Conservation (phyloP, 306 rosid genomes). For the Vachellia collinsii region DNA sequence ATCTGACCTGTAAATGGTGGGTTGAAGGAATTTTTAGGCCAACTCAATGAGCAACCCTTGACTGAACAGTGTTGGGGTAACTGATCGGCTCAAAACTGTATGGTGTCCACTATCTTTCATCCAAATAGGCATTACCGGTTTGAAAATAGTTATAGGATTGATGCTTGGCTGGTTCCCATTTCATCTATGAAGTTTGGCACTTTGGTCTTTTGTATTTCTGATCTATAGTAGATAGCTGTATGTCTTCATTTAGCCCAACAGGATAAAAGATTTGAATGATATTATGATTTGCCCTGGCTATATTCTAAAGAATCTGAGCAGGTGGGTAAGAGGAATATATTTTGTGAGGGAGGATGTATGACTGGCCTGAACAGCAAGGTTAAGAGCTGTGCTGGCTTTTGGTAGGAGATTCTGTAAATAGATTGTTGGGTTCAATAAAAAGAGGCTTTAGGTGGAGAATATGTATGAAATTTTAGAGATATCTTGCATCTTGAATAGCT, state of each 20-base stretch:
- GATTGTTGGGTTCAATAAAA: neutral
- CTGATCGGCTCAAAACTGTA: neutral
- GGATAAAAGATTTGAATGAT: neutral
- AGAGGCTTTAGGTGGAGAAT: neutral
- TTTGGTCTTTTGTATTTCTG: neutral
- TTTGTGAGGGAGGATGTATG: neutral
- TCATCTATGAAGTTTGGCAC: neutral
- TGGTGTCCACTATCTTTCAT: neutral
- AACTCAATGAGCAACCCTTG: neutral
- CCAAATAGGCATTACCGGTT: neutral
- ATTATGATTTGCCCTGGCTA: conserved; percentile 7
- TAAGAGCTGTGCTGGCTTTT: neutral
- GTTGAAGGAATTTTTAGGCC: neutral
- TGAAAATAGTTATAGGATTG: neutral
- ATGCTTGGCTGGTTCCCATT: neutral
- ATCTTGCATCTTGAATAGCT: neutral
- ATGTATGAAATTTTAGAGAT: neutral
- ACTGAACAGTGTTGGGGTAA: neutral
- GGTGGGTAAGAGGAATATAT: neutral
- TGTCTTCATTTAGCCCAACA: neutral
- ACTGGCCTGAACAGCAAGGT: neutral
- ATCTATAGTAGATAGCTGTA: neutral
- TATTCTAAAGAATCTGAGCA: neutral
- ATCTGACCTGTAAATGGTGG: neutral
- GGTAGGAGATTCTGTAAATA: neutral